phyloP scores from a whole-genome alignment of 768 basidiomycete genomes.

The Rickenella mellea region DNA sequence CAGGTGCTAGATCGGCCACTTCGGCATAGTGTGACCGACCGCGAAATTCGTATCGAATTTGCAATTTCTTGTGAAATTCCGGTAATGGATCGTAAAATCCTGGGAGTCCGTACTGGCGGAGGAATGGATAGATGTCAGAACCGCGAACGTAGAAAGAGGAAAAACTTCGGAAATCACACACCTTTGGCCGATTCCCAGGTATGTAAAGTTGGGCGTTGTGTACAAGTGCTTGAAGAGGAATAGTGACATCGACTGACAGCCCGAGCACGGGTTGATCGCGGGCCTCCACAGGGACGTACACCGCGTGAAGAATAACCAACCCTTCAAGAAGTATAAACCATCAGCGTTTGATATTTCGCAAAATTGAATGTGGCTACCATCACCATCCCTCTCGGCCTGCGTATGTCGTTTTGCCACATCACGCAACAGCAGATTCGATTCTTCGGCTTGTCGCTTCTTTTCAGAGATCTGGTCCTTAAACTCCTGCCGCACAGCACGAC shows the following conservation, averaged over 20 bases:
- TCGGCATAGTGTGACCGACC: constrained; percentile 69
- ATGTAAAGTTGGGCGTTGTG: constrained; percentile 71
- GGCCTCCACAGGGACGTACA: constrained; percentile 50
- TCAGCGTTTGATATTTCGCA: constrained; percentile 6
- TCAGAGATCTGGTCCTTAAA: constrained; percentile 57
- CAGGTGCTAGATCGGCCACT: constrained; percentile 57
- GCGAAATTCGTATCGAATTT: constrained; percentile 70
- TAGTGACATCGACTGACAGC: constrained; percentile 65
- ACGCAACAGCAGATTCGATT: constrained; percentile 51
- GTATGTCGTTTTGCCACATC: constrained; percentile 58
- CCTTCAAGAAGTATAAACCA: constrained; percentile 31
- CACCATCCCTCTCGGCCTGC: constrained; percentile 52
- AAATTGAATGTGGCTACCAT: constrained; percentile 36
- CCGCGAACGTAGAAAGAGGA: neutral
- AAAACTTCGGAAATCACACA: constrained; percentile 20
- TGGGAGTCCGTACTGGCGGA: constrained; percentile 53
- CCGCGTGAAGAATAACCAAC: constrained; percentile 67
- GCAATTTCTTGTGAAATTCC: constrained; percentile 57
- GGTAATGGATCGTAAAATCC: constrained; percentile 87
- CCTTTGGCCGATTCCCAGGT: constrained; percentile 68
- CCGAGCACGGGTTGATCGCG: constrained; percentile 16
- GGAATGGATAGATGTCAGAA: constrained; percentile 6
- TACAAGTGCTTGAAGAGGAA: constrained; percentile 76
- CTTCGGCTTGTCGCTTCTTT: constrained; percentile 52
- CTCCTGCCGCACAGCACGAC: constrained; percentile 51